These are phyloP conservation scores for Selaginella moellendorffii DNA, from an alignment of 75 land plant species.

Conservation along the genomic window DNA sequence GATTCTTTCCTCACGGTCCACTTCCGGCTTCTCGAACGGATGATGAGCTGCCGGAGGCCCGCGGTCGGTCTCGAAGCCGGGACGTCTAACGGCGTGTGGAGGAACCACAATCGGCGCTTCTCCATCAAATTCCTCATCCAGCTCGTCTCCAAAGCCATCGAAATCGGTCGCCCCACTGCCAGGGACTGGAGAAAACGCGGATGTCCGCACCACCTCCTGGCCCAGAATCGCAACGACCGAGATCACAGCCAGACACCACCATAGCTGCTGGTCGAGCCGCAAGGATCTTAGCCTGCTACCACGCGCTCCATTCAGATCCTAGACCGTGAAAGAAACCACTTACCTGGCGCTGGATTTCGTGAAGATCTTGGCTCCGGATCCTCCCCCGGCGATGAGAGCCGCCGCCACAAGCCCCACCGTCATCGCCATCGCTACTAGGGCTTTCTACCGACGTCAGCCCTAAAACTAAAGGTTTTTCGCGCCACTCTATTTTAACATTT, in stretches of 20 bases:
- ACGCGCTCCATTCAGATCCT: too few relatives aligned
- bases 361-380: too few relatives aligned
- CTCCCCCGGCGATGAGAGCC: too few relatives aligned
- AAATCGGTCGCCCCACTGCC: constrained; percentile 15
- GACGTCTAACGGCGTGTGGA: background rate
- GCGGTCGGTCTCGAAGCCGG: constrained; percentile 25
- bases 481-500: too few relatives aligned
- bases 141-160: constrained; percentile 24
- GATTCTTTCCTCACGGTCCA: background rate
- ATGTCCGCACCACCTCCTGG: constrained; percentile 9
- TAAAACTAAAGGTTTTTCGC: too few relatives aligned
- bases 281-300: too few relatives aligned
- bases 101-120: background rate
- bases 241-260: constrained; percentile 16
- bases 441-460: too few relatives aligned
- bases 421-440: too few relatives aligned
- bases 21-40: background rate
- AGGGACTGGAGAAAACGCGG: constrained; percentile 4
- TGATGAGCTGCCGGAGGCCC: constrained; percentile 9
- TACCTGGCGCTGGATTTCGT: too few relatives aligned
- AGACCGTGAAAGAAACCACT: too few relatives aligned
- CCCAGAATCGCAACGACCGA: constrained; percentile 13
- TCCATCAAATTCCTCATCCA: constrained; percentile 18
- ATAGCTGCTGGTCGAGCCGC: constrained; percentile 7
- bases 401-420: too few relatives aligned